These are phyloP conservation scores for Botrytis byssoidea DNA, from an alignment of 2,329 filamentous ascomycete species.

Conservation along the genomic window DNA sequence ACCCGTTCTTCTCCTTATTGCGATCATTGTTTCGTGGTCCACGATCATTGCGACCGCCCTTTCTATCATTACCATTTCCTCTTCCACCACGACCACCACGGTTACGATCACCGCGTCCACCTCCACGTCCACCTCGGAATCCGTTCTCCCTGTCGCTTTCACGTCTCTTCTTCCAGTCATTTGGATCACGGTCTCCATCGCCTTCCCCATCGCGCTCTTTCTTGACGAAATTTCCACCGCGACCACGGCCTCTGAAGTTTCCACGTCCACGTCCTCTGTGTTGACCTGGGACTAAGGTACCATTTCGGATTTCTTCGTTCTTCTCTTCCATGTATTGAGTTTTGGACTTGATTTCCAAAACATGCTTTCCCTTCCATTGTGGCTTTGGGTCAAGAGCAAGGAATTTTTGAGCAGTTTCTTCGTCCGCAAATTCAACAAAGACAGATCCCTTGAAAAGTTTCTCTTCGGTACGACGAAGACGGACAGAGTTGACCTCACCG, in stretches of 20 bases:
- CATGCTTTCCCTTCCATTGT: slow-evolving; percentile 71
- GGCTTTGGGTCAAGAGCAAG: slow-evolving; percentile 76
- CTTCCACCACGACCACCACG: slow-evolving; percentile 42
- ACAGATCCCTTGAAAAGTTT: slow-evolving; percentile 92
- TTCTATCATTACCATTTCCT: slow-evolving; percentile 36
- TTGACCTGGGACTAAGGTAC: slow-evolving; percentile 58
- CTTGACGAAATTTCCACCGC: slow-evolving; percentile 35
- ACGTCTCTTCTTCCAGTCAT: slow-evolving; percentile 65
- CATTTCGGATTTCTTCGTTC: slow-evolving; percentile 66
- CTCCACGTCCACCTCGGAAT: slow-evolving; percentile 46
- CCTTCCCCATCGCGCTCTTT: slow-evolving; percentile 9
- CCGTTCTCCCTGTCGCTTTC: slow-evolving; percentile 61
- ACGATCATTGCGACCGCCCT: slow-evolving; percentile 42
- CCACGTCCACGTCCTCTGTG: slow-evolving; percentile 28
- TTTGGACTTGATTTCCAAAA: slow-evolving; percentile 84
- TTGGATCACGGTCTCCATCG: slow-evolving; percentile 45
- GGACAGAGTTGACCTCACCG: slow-evolving; percentile 77
- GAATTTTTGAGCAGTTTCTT: slow-evolving; percentile 78
- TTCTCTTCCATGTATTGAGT: slow-evolving; percentile 81
- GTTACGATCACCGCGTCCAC: slow-evolving; percentile 43
- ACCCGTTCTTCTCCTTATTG: slow-evolving; percentile 39
- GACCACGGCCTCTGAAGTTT: slow-evolving; percentile 39
- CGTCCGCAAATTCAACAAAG: slow-evolving; percentile 85
- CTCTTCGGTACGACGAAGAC: slow-evolving; percentile 73
- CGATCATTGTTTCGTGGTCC: slow-evolving; percentile 41